Conservation (phyloP, 176 grass and related monocot genomes). For the Eremochloa ophiuroides region DNA sequence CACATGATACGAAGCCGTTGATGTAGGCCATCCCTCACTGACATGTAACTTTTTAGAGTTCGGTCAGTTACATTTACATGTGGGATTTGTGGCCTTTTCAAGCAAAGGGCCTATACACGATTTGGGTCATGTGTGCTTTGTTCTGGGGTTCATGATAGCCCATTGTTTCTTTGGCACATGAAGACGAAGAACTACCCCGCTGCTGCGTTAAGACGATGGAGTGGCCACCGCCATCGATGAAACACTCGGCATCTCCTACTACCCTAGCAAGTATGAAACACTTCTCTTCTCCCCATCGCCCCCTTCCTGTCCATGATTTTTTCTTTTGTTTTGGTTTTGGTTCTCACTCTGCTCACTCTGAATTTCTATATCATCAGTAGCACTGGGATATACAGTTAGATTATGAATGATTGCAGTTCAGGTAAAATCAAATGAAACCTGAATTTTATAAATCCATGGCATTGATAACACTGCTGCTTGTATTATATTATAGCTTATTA, state of each 20-base stretch:
- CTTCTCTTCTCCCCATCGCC: not conserved
- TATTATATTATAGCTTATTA: not conserved
- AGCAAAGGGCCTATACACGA: no score
- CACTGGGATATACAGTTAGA: no score
- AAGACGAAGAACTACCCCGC: no score
- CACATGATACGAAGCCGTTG: no score
- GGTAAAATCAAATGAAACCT: not conserved
- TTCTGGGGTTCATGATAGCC: no score
- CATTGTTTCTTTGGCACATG: no score
- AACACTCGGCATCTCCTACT: conserved; percentile 82
- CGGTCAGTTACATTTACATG: no score
- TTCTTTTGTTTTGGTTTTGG: not conserved
- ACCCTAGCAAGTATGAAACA: conserved; percentile 63
- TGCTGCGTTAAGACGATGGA: conserved; percentile 8
- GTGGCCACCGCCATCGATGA: conserved; percentile 7
- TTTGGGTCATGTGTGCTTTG: no score
- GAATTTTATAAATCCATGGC: not conserved
- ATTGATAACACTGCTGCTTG: not conserved
- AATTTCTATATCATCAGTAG: not conserved
- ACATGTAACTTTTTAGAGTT: no score
- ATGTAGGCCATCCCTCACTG: no score
- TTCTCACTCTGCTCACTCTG: not conserved
- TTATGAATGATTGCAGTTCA: no score
- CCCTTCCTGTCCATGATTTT: not conserved
- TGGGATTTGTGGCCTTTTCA: no score